phyloP scores from a whole-genome alignment of 1,139 yeast species.

The Geotrichum siamense region DNA sequence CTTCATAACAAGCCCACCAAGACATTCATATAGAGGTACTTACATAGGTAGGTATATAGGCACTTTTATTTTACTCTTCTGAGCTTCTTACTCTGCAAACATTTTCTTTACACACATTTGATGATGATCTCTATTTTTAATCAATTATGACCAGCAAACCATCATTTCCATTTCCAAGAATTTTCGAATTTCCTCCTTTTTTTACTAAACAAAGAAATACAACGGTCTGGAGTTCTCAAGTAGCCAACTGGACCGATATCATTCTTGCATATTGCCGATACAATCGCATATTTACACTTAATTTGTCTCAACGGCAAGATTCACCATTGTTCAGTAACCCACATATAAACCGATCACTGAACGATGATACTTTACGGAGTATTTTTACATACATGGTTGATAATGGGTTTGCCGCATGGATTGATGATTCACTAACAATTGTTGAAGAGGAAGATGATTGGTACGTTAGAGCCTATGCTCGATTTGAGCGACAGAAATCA shows the following conservation, averaged over 20 bases:
- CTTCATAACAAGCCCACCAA: too few relatives aligned
- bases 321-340: constrained; percentile 42
- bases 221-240: constrained; percentile 68
- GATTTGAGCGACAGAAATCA: constrained; percentile 15
- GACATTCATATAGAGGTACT: too few relatives aligned
- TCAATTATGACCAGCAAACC: neutral
- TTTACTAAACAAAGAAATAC: constrained; percentile 85
- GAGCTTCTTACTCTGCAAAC: too few relatives aligned
- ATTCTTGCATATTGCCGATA: constrained; percentile 53
- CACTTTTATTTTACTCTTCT: too few relatives aligned
- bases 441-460: constrained; percentile 4
- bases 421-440: constrained; percentile 7
- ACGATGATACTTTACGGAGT: constrained; percentile 47
- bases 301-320: constrained; percentile 25
- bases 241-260: constrained; percentile 50
- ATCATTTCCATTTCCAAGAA: constrained; percentile 48
- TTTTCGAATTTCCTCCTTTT: constrained; percentile 85
- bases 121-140: too few relatives aligned
- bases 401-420: constrained; percentile 48
- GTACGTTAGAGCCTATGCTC: constrained; percentile 11
- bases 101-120: too few relatives aligned
- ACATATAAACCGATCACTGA: constrained; percentile 47
- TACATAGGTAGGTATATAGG: too few relatives aligned
- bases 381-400: constrained; percentile 54
- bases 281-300: constrained; percentile 47